phyloP scores from a whole-genome alignment of 225 moss, liverwort and hornwort species.

The Polytrichum formosum region DNA sequence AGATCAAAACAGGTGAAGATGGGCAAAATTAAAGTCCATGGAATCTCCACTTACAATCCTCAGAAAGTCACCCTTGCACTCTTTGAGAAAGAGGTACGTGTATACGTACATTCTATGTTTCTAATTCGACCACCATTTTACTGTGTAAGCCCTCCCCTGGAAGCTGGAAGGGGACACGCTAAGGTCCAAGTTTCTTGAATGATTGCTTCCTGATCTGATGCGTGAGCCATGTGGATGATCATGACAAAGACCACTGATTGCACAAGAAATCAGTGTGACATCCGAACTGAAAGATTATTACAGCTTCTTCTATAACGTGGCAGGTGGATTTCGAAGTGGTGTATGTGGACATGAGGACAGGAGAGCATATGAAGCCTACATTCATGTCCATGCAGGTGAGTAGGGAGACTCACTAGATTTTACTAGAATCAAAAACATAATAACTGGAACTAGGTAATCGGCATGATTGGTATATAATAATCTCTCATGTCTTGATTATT shows the following conservation, averaged over 20 bases:
- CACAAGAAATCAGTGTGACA: too few relatives aligned
- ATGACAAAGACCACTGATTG: too few relatives aligned
- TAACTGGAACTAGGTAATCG: neutral
- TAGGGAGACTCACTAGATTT: neutral
- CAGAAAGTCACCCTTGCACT: slow-evolving; percentile 30
- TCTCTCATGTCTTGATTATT: too few relatives aligned
- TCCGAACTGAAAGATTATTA: too few relatives aligned
- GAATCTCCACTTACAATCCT: slow-evolving; percentile 21
- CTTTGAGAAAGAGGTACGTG: slow-evolving; percentile 18
- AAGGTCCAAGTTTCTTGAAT: too few relatives aligned
- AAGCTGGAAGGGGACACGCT: too few relatives aligned
- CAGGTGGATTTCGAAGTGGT: slow-evolving; percentile 35
- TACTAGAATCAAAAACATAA: neutral
- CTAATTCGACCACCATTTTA: too few relatives aligned
- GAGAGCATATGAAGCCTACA: slow-evolving; percentile 12
- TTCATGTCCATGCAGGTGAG: slow-evolving; percentile 24
- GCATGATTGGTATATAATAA: neutral
- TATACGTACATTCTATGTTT: neutral
- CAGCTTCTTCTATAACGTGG: neutral
- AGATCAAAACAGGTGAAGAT: neutral
- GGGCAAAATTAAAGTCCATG: slow-evolving; percentile 22
- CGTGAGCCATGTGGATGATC: too few relatives aligned
- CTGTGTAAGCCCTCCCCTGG: too few relatives aligned
- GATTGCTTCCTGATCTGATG: too few relatives aligned
- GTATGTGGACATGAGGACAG: slow-evolving; percentile 13